Evolutionary conservation across 768 basidiomycete genomes (phyloP).

Genomic region (Calocera viscosa): DNA sequence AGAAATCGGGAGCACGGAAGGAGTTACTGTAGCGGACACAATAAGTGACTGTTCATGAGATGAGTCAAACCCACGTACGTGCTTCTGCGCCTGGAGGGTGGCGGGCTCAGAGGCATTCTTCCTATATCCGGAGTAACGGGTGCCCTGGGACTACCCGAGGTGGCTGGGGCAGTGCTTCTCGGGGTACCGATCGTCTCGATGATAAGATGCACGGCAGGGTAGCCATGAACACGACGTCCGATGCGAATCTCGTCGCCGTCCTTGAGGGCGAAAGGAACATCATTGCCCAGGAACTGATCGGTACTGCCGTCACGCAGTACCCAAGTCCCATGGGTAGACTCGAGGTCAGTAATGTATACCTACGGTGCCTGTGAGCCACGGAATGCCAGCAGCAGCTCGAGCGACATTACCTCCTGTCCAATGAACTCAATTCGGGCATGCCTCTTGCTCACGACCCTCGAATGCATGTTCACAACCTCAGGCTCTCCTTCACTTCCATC

Average conservation of each 20-base stretch:
- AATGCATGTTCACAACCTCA: background rate
- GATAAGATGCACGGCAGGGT: background rate
- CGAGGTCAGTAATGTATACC: background rate
- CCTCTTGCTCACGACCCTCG: slow-evolving; percentile 4
- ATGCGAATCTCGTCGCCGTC: slow-evolving; percentile 1
- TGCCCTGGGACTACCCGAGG: background rate
- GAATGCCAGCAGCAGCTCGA: background rate
- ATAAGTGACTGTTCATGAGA: background rate
- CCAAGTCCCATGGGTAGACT: background rate
- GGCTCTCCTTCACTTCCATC: background rate
- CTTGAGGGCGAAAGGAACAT: background rate
- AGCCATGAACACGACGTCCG: background rate
- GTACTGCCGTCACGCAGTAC: background rate
- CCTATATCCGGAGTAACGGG: background rate
- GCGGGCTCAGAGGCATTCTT: background rate
- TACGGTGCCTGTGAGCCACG: background rate
- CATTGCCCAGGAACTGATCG: background rate
- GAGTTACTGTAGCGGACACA: background rate
- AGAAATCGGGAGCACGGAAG: slow-evolving; percentile 2
- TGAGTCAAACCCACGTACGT: background rate
- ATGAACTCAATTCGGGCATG: background rate
- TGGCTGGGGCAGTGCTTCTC: background rate
- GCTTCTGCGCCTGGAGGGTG: background rate
- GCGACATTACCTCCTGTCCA: background rate
- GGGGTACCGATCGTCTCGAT: background rate